Base-by-base conservation (phyloP, 2,329 filamentous ascomycete genomes). In the Ophiostoma quercus region DNA sequence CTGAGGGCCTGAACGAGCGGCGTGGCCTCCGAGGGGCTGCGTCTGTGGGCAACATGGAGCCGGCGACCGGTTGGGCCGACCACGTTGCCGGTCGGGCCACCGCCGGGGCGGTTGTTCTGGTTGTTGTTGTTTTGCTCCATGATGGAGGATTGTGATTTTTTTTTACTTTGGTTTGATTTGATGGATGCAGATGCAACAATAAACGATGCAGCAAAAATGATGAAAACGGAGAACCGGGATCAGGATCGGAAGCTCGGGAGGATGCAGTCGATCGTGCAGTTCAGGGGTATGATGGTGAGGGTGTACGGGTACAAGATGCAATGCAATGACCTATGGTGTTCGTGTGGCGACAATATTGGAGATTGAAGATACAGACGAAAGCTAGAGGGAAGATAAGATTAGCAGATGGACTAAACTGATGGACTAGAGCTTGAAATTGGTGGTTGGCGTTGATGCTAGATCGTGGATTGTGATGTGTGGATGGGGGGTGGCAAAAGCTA, bases 1-100 rank as follows among this genome's bases (percentile, higher is more conserved):
- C 34, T 47, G n/a, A 66, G 65, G 92, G 88, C 92, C 92, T 93
- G 96, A 92, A 98, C 96, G 81, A 98, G 84, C 74, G 94, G 95
- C 71, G 94, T 98, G 81, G 98, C 85, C 85, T 98, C 95, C 75
- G 95, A 98, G 74, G 94, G 95, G 83, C 93, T 97, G 81, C 94
- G 90, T 79, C 94, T 91, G 84, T 98, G 94, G 77, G 94, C 94
- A 82, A 98, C 97, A 84, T 98, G 94, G 79, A 98, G 88, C 79
- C 94, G 90, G 79, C 94, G 93, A 78, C 93, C 93, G 79, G 90
- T 82, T 77, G 92, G 92, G 76, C 92, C 93, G 79, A 88, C 85
- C 77, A 86, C 86, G 14, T 29, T 39, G 11, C 41, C 22, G 77
- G 82, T 81, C 76, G 81, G 81, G 72, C 39, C 39, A 12, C 41